phyloP scores from a whole-genome alignment of 305 asterid species.

The Solanum hybrid region DNA sequence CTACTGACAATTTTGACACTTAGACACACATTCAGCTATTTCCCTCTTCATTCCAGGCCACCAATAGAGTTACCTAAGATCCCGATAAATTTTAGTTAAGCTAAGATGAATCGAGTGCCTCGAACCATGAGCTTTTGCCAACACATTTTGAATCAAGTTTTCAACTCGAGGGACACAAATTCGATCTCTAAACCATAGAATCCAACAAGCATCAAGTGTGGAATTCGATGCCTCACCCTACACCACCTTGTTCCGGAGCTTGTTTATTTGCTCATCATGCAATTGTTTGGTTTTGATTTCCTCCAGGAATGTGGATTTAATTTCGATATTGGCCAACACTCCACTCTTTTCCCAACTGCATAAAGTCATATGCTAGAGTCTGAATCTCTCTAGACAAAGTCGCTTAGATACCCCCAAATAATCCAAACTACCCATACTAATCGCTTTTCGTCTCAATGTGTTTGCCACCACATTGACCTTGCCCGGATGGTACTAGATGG shows the following conservation, averaged over 20 bases:
- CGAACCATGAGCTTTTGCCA: not conserved
- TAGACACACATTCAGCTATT: not conserved
- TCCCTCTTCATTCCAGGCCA: not conserved
- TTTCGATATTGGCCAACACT: no score
- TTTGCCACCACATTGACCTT: not conserved
- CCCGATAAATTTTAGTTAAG: not conserved
- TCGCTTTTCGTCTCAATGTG: not conserved
- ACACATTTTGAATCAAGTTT: not conserved
- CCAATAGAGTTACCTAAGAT: not conserved
- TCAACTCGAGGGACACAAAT: not conserved
- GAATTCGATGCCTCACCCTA: not conserved
- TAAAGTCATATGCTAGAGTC: not conserved
- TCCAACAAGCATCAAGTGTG: not conserved
- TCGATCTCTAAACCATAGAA: not conserved
- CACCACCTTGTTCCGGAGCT: not conserved
- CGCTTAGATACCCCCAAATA: not conserved
- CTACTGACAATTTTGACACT: not conserved
- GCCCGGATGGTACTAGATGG: not conserved
- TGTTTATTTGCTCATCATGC: not conserved
- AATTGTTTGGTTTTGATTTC: not conserved
- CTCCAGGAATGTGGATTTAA: not conserved
- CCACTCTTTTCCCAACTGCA: not conserved
- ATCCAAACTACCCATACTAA: not conserved
- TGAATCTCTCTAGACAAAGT: not conserved
- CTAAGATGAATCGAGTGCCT: not conserved